phyloP scores from a whole-genome alignment of 23 red algal species.

The Gracilariopsis chorda region DNA sequence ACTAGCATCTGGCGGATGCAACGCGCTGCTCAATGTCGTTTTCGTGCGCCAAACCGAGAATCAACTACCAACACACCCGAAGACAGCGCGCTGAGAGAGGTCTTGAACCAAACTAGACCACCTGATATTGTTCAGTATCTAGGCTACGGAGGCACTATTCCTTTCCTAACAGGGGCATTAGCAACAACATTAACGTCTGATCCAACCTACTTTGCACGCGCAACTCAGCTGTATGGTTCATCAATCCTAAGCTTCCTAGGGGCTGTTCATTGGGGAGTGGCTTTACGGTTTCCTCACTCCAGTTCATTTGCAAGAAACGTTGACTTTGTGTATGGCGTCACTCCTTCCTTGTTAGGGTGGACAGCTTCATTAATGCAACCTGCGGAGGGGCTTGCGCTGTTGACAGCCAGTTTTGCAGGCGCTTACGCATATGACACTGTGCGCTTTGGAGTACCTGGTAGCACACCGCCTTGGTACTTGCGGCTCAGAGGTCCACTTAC shows the following conservation, averaged over 20 bases:
- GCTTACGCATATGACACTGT: slow-evolving; percentile 30
- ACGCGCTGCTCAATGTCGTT: no score
- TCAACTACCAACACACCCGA: no score
- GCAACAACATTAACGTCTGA: background rate
- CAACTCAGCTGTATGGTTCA: slow-evolving; percentile 41
- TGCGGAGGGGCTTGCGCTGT: slow-evolving; percentile 12
- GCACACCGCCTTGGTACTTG: slow-evolving; percentile 29
- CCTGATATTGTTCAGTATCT: slow-evolving; percentile 28
- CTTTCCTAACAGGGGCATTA: slow-evolving; percentile 27
- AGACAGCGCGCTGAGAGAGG: no score
- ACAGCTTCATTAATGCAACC: slow-evolving; percentile 6
- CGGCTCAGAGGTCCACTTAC: slow-evolving; percentile 18
- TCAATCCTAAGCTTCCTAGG: slow-evolving; percentile 68
- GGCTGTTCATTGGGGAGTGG: slow-evolving; percentile 74
- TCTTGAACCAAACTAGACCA: background rate
- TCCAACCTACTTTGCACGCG: background rate
- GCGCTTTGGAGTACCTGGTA: background rate
- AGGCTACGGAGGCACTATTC: slow-evolving; percentile 40
- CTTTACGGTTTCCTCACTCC: background rate
- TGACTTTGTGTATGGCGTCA: slow-evolving; percentile 43
- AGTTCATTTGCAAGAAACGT: background rate
- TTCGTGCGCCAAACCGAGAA: no score
- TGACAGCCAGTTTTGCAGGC: slow-evolving; percentile 6
- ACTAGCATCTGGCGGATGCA: no score
- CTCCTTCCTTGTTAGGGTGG: slow-evolving; percentile 22